Conservation (phyloP, 768 basidiomycete genomes). For the Collybiopsis confluens region DNA sequence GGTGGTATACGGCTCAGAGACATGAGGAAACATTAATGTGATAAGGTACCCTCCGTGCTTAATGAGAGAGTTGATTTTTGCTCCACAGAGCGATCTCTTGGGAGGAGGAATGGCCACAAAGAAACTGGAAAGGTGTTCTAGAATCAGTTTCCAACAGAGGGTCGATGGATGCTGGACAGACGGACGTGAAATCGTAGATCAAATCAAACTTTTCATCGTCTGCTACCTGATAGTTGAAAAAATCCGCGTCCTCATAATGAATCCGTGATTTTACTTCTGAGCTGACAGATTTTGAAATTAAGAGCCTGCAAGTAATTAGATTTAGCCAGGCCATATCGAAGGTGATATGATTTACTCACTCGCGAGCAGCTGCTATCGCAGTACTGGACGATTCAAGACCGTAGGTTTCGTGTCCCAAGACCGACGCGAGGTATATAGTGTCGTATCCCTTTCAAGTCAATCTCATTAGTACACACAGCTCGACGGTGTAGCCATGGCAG, state of each 20-base stretch:
- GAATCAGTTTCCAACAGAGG: background rate
- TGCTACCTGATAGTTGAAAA: conserved; percentile 45
- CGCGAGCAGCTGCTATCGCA: conserved; percentile 44
- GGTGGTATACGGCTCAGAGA: conserved; percentile 29
- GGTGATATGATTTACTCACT: conserved; percentile 25
- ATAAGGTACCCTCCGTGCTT: conserved; percentile 63
- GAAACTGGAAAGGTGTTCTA: conserved; percentile 39
- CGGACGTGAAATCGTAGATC: conserved; percentile 64
- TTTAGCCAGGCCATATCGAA: background rate
- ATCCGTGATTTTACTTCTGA: conserved; percentile 25
- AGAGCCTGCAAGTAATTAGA: background rate
- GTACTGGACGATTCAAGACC: conserved; percentile 57
- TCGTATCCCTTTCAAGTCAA: conserved; percentile 50
- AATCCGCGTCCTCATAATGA: conserved; percentile 43
- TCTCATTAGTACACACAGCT: background rate
- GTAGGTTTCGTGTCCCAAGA: conserved; percentile 41
- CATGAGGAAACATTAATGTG: conserved; percentile 55
- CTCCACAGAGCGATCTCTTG: conserved; percentile 51
- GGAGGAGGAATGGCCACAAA: conserved; percentile 67
- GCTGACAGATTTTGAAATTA: background rate
- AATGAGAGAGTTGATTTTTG: conserved; percentile 49
- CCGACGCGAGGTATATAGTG: conserved; percentile 45
- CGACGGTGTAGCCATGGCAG: background rate
- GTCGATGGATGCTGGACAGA: conserved; percentile 6
- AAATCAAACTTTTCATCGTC: conserved; percentile 44